Conservation (phyloP, 345 rosid genomes). For the Camelina neglecta region DNA sequence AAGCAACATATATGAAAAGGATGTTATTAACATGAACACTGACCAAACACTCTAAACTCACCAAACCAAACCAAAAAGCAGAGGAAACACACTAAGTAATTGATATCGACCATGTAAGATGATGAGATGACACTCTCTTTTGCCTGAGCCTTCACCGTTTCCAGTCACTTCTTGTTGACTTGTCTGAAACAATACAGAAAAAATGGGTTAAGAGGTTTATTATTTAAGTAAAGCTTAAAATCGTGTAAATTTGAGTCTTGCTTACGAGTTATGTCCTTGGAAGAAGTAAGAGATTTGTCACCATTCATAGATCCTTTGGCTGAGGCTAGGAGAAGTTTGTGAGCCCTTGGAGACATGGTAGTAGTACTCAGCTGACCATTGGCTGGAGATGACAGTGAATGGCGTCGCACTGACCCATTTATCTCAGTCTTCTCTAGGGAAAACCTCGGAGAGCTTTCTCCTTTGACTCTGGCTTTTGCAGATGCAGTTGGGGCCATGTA, state of each 20-base stretch:
- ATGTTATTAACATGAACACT: slow-evolving; percentile 26
- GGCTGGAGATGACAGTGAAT: slow-evolving; percentile 69
- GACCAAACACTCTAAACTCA: slow-evolving; percentile 39
- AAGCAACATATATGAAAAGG: slow-evolving; percentile 25
- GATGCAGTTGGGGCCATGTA: slow-evolving; percentile 92
- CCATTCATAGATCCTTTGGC: slow-evolving; percentile 58
- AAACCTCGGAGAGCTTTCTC: slow-evolving; percentile 62
- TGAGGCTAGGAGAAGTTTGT: slow-evolving; percentile 55
- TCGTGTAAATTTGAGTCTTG: slow-evolving; percentile 10
- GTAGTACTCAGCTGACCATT: slow-evolving; percentile 51
- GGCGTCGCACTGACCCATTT: slow-evolving; percentile 58
- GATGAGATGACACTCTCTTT: slow-evolving; percentile 30
- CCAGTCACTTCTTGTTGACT: slow-evolving; percentile 70
- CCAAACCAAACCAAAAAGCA: slow-evolving; percentile 37
- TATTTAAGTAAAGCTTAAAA: slow-evolving; percentile 9
- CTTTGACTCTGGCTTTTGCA: slow-evolving; percentile 75
- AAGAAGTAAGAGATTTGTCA: slow-evolving; percentile 61
- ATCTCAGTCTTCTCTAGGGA: slow-evolving; percentile 53
- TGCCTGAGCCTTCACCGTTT: slow-evolving; percentile 58
- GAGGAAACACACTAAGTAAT: slow-evolving; percentile 19
- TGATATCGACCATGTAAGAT: slow-evolving; percentile 26
- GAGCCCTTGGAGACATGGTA: slow-evolving; percentile 65
- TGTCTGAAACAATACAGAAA: slow-evolving; percentile 54
- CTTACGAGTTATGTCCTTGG: slow-evolving; percentile 66
- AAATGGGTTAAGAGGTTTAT: slow-evolving; percentile 17